Conservation (phyloP, 345 rosid genomes). For the Camelina laxa region DNA sequence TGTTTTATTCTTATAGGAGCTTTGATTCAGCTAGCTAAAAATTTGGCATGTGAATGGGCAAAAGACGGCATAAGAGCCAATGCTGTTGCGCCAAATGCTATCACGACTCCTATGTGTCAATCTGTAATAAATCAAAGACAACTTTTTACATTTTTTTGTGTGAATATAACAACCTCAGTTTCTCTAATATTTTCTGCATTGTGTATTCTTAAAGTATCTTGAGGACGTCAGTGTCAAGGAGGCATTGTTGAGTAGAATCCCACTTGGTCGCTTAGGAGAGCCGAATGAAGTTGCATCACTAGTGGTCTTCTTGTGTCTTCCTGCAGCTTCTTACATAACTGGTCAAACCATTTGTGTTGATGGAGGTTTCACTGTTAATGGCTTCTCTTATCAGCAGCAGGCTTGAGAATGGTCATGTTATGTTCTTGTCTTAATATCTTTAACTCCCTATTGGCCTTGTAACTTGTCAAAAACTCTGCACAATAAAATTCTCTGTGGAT, state of each 20-base stretch:
- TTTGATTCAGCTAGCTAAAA: slow-evolving; percentile 53
- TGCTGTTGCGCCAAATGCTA: slow-evolving; percentile 52
- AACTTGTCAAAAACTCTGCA: background rate
- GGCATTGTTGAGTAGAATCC: background rate
- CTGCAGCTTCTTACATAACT: slow-evolving; percentile 56
- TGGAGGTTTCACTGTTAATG: slow-evolving; percentile 51
- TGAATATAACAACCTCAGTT: too few relatives aligned
- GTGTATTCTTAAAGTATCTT: background rate
- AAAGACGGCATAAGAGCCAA: slow-evolving; percentile 67
- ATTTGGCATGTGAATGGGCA: slow-evolving; percentile 78
- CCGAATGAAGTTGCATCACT: slow-evolving; percentile 51
- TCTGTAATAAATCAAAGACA: background rate
- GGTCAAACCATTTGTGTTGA: slow-evolving; percentile 56
- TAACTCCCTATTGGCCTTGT: background rate
- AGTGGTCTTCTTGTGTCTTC: slow-evolving; percentile 56
- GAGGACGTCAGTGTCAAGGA: background rate
- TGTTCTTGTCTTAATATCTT: background rate
- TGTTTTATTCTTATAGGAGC: slow-evolving; percentile 48
- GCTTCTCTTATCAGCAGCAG: slow-evolving; percentile 19
- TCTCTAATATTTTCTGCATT: too few relatives aligned
- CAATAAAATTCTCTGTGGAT: too few relatives aligned
- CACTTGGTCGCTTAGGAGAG: slow-evolving; percentile 44
- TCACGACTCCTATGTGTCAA: slow-evolving; percentile 49
- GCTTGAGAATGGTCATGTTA: background rate
- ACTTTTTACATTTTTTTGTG: too few relatives aligned